Percentiles rank a stretch among this genome's conserved stretches.
phyloP scores from a whole-genome alignment of 1,284 basidiomycete species.

The Peniophora sp. region DNA sequence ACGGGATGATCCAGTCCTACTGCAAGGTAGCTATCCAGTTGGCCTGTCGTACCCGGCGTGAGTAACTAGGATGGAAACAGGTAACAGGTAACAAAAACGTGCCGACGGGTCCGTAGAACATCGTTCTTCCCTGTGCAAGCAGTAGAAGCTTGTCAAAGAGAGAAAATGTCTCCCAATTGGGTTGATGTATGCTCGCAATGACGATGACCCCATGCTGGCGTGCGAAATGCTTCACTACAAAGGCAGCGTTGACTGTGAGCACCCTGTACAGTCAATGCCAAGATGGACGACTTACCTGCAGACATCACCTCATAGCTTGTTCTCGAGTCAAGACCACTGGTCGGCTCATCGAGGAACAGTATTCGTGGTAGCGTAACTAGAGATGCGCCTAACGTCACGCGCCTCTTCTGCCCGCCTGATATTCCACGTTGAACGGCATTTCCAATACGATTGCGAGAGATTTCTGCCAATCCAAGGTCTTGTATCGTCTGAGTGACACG shows the following conservation, averaged over 20 bases:
- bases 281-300: slow-evolving; percentile 26
- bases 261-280: slow-evolving; percentile 8
- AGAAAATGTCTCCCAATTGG: slow-evolving; percentile 46
- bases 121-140: slow-evolving; percentile 41
- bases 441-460: slow-evolving; percentile 50
- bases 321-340: slow-evolving; percentile 55
- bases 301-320: slow-evolving; percentile 46
- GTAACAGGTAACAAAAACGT: neutral
- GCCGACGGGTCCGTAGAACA: slow-evolving; percentile 37
- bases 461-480: slow-evolving; percentile 49
- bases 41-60: slow-evolving; percentile 4
- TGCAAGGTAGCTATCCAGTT: slow-evolving; percentile 35
- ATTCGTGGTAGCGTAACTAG: slow-evolving; percentile 57
- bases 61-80: neutral
- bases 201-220: slow-evolving; percentile 39
- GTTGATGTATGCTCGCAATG: slow-evolving; percentile 61
- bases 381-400: slow-evolving; percentile 58
- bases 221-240: slow-evolving; percentile 16
- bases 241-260: neutral
- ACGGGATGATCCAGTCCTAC: slow-evolving; percentile 24
- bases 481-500: slow-evolving; percentile 49
- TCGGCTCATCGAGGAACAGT: slow-evolving; percentile 58
- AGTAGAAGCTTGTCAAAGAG: slow-evolving; percentile 52
- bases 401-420: slow-evolving; percentile 57
- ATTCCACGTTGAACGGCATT: slow-evolving; percentile 52